Percentiles rank a stretch among this genome's conserved stretches.
phyloP scores from a whole-genome alignment of 345 rosid species.

The Carallia pectinifolia region DNA sequence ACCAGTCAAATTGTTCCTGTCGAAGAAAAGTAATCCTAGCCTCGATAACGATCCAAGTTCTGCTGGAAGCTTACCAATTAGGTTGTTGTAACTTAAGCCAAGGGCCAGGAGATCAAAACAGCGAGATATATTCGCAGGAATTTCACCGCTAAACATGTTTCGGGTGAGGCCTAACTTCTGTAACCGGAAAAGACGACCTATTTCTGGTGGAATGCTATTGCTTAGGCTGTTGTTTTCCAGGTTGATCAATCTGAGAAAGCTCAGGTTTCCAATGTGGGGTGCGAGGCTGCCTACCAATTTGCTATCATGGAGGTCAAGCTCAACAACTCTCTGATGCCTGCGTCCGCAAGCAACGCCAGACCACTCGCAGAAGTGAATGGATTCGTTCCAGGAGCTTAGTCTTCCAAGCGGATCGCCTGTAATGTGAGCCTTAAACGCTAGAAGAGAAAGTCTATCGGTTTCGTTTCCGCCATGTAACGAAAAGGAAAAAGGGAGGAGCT shows the following conservation, averaged over 20 bases:
- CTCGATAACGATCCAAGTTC: background rate
- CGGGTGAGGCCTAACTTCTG: background rate
- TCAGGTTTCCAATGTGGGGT: conserved; percentile 16
- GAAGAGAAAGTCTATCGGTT: background rate
- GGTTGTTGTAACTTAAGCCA: background rate
- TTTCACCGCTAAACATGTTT: background rate
- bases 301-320: background rate
- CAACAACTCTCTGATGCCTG: background rate
- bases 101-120: background rate
- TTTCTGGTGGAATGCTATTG: background rate
- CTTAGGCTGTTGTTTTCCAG: conserved; percentile 7
- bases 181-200: background rate
- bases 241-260: conserved; percentile 3
- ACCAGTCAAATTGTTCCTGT: background rate
- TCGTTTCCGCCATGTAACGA: background rate
- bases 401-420: background rate
- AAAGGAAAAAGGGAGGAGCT: background rate
- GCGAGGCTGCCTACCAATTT: background rate
- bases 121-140: background rate
- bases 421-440: background rate
- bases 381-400: background rate
- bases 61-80: background rate
- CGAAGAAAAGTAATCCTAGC: background rate
- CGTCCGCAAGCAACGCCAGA: conserved; percentile 6
- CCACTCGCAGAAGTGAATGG: conserved; percentile 15